A percentile compares a stretch with the other conserved stretches of the same genome.
phyloP scores from a whole-genome alignment of 2,329 filamentous ascomycete genomes.

The Botrytis paeoniae region DNA sequence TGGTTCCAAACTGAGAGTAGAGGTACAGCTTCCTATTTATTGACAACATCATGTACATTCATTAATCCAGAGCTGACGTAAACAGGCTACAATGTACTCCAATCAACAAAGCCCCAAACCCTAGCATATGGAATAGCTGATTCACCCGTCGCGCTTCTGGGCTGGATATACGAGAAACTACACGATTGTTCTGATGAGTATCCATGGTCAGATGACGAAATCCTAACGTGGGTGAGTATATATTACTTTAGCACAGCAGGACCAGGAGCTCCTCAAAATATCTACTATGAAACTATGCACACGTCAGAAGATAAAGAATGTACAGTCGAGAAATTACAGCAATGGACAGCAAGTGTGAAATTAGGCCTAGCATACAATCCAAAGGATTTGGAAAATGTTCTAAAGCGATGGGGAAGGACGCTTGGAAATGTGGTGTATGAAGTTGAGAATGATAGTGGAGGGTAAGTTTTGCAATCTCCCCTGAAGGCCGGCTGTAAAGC shows the following conservation, averaged over 20 bases:
- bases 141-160: slow-evolving; percentile 65
- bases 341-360: not conserved
- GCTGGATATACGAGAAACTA: slow-evolving; percentile 81
- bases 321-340: not conserved
- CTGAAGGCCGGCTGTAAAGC: no score
- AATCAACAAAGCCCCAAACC: slow-evolving; percentile 70
- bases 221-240: slow-evolving; percentile 65
- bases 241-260: slow-evolving; percentile 56
- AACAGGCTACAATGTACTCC: slow-evolving; percentile 56
- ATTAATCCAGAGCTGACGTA: not conserved
- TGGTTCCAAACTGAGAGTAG: slow-evolving; percentile 56
- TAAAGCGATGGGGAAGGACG: not conserved
- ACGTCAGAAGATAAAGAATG: not conserved
- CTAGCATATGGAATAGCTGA: slow-evolving; percentile 64
- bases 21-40: rapidly evolving
- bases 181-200: slow-evolving; percentile 73
- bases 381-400: not conserved
- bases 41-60: rapidly evolving
- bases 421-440: not conserved
- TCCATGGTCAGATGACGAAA: slow-evolving; percentile 71
- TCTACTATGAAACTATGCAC: not conserved
- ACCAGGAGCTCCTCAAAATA: not conserved
- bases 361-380: not conserved
- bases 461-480: no score
- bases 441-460: not conserved